These are phyloP conservation scores for Diaporthe longicolla DNA, from an alignment of 2,329 filamentous ascomycete genomes.

Conservation along the genomic window DNA sequence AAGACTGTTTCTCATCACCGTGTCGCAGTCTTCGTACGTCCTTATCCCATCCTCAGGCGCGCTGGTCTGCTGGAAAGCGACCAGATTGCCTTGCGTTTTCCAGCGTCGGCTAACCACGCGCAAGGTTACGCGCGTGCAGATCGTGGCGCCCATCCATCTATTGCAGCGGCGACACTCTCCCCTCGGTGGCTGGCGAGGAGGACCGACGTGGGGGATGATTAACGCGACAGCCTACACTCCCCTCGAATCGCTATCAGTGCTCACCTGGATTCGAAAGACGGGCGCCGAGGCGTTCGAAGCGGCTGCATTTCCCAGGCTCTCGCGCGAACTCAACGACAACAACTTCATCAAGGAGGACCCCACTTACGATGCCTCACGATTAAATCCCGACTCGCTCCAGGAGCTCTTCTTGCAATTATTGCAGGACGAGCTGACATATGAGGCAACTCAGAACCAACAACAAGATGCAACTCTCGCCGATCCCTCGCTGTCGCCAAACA, in stretches of 20 bases:
- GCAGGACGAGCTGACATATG: slow-evolving; percentile 76
- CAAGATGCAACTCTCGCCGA: slow-evolving; percentile 51
- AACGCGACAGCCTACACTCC: slow-evolving; percentile 51
- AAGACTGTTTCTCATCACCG: slow-evolving; percentile 31
- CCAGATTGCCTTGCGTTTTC: background rate
- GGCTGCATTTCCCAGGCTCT: slow-evolving; percentile 53
- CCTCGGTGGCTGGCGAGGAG: slow-evolving; percentile 53
- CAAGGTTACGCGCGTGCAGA: slow-evolving; percentile 40
- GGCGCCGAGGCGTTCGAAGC: slow-evolving; percentile 51
- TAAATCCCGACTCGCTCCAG: slow-evolving; percentile 84
- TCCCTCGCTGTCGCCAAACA: slow-evolving; percentile 66
- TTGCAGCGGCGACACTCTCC: slow-evolving; percentile 51
- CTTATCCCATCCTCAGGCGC: slow-evolving; percentile 32
- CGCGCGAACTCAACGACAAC: slow-evolving; percentile 78
- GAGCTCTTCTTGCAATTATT: slow-evolving; percentile 83
- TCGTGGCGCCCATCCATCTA: slow-evolving; percentile 55
- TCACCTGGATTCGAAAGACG: slow-evolving; percentile 51
- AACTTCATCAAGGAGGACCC: slow-evolving; percentile 78
- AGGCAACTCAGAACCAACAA: slow-evolving; percentile 49
- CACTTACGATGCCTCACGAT: slow-evolving; percentile 79
- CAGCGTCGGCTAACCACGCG: slow-evolving; percentile 33
- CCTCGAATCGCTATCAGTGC: slow-evolving; percentile 54
- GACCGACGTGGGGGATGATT: slow-evolving; percentile 53
- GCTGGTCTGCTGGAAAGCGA: slow-evolving; percentile 27
- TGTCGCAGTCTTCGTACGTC: slow-evolving; percentile 34